Base-by-base conservation (phyloP, 768 basidiomycete genomes). In the Crepidotus variabilis region DNA sequence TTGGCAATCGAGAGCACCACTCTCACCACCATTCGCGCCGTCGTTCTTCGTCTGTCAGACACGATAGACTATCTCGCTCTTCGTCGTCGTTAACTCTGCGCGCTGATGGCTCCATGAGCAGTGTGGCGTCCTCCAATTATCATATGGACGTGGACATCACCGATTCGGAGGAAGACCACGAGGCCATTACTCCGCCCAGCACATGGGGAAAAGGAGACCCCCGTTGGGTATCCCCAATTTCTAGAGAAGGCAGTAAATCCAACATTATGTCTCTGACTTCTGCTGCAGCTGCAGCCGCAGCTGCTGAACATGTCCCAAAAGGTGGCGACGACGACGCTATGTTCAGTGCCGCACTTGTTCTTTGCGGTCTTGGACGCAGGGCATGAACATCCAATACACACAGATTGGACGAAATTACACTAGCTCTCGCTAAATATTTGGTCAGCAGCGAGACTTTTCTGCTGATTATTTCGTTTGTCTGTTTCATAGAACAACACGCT, bases 301-400 rank as follows among this genome's bases (percentile, higher is more conserved):
- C 57, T 21, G 35, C 55, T 11, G 59, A 50, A 8, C 51, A 22
- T 20, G 47, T 60, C 5, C 58, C 63, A 8, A 62, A 68, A 50
- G 64, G 59, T 13, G 69, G 63, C 20, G 76, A 79, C 47, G 84
- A 87, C 65, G 82, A 86, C 33, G 86, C 86, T 55, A 81, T 83
- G 70, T 85, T 89, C 82, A 81, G 80, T 58, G 87, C 86, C 21
- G 87, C 87, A 23, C 71, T 87, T 39, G 83, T 82, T 45, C 69
- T 89, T 18, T 88, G 86, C 65, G 86, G 87, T 33, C 72, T 81
- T 55, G 76, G 77, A 24, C 68, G 71, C 51, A 61, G 68, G 55
- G 56, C 48, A 22, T 56, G 18, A 57, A 20, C 11, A 43, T 43
- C 5, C 39, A 11, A 3, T 43, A 2, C 11, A 11, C 39, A 3